A percentile compares a stretch with the other conserved stretches of the same genome.
phyloP scores from a whole-genome alignment of 305 asterid genomes.

The Coffea humblotiana region DNA sequence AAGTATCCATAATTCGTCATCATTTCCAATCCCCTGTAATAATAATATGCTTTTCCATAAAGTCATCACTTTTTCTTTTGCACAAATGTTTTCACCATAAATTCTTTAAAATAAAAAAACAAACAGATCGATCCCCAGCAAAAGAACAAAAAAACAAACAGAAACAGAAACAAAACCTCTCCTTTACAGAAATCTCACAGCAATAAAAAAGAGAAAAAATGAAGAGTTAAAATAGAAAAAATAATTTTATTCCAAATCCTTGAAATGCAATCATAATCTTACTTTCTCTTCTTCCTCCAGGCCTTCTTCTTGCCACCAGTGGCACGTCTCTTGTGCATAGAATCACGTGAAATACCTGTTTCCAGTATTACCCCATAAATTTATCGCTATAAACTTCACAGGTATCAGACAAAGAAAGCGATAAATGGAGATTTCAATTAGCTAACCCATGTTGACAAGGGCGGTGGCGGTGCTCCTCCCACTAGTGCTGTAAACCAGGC shows the following conservation, averaged over 20 bases:
- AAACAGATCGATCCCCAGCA: neutral
- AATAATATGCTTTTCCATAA: neutral
- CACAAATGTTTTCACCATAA: neutral
- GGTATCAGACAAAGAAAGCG: neutral
- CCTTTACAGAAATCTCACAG: neutral
- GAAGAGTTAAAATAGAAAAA: too few species aligned
- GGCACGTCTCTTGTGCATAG: constrained; percentile 44
- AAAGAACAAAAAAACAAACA: neutral
- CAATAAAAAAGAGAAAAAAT: neutral
- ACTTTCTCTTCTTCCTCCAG: constrained; percentile 45
- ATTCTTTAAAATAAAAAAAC: neutral
- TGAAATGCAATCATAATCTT: neutral
- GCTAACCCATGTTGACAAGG: constrained; percentile 26
- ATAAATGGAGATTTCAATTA: neutral
- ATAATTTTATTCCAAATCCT: neutral
- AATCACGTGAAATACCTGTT: constrained; percentile 38
- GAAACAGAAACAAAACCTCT: too few species aligned
- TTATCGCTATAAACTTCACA: neutral
- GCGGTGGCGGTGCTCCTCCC: constrained; percentile 6
- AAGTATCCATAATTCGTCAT: neutral
- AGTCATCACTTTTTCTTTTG: neutral
- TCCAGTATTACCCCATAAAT: constrained; percentile 4
- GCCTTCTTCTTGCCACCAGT: constrained; percentile 45
- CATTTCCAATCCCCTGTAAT: neutral
- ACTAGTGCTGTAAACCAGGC: neutral